Evolutionary conservation across 1,284 basidiomycete species (phyloP).

Genomic region (Pisolithus thermaeus): DNA sequence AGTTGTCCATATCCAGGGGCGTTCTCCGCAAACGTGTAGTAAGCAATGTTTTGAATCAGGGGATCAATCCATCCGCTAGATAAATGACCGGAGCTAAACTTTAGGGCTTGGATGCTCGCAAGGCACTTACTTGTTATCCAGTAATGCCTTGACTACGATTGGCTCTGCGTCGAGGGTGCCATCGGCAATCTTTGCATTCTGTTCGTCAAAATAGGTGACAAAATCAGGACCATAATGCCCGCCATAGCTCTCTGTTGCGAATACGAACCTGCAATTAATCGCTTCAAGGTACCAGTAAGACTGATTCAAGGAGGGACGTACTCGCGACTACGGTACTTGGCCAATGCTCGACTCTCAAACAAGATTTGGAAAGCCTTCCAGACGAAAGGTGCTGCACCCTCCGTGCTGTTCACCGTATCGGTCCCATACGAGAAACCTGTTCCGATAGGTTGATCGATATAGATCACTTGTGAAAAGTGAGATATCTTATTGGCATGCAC

Average conservation of each 20-base stretch:
- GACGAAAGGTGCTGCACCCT: slow-evolving; percentile 41
- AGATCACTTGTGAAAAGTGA: slow-evolving; percentile 45
- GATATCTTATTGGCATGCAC: neutral
- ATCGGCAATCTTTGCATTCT: slow-evolving; percentile 51
- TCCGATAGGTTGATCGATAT: slow-evolving; percentile 72
- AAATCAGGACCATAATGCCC: slow-evolving; percentile 62
- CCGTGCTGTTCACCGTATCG: slow-evolving; percentile 50
- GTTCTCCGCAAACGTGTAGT: slow-evolving; percentile 51
- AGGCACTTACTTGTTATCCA: slow-evolving; percentile 46
- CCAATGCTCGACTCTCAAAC: slow-evolving; percentile 56
- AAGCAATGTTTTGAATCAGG: slow-evolving; percentile 55
- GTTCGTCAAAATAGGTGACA: slow-evolving; percentile 60
- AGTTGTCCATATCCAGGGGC: slow-evolving; percentile 64
- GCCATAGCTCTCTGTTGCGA: no score
- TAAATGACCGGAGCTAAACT: neutral
- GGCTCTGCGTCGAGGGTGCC: slow-evolving; percentile 41
- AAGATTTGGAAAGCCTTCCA: slow-evolving; percentile 66
- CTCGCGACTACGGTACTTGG: slow-evolving; percentile 53
- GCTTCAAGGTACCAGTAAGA: neutral
- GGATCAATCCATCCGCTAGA: slow-evolving; percentile 63
- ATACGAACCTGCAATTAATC: slow-evolving; percentile 43
- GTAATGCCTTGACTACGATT: slow-evolving; percentile 40
- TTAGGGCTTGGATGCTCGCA: neutral
- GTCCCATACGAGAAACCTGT: slow-evolving; percentile 62
- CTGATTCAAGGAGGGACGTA: slow-evolving; percentile 22